Percentiles rank a stretch among this genome's conserved stretches.
Evolutionary conservation across 2,329 filamentous ascomycete genomes (phyloP).

Genomic region (Colletotrichum sp.): DNA sequence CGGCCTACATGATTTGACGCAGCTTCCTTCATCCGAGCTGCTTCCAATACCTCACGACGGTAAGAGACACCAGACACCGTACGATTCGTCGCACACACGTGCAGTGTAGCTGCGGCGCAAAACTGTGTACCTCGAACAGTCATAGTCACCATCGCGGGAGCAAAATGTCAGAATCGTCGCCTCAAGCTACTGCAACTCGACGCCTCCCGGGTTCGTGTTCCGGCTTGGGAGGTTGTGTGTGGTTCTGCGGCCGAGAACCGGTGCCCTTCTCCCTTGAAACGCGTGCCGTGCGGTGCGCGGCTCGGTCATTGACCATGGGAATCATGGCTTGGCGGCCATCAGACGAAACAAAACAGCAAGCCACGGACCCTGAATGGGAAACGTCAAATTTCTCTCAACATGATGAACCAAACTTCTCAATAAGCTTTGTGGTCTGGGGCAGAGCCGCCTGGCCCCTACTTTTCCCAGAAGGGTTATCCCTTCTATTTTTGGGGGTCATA

Average conservation of each 20-base stretch:
- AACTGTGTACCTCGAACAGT: background rate
- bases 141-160: background rate
- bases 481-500: background rate
- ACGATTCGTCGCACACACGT: background rate
- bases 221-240: background rate
- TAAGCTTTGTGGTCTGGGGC: background rate
- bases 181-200: background rate
- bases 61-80: background rate
- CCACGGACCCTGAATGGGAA: background rate
- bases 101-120: background rate
- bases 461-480: background rate
- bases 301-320: background rate
- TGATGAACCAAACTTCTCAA: background rate
- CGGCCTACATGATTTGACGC: background rate
- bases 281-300: constrained; percentile 4
- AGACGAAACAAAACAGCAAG: constrained; percentile 15
- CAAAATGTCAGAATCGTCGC: background rate
- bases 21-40: constrained; percentile 4
- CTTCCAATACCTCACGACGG: background rate
- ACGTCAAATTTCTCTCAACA: background rate
- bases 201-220: background rate
- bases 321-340: background rate
- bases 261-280: constrained; percentile 8
- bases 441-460: background rate
- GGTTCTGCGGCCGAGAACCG: background rate